phyloP scores from a whole-genome alignment of 2,329 filamentous ascomycete genomes.

The Thelonectria discophora region DNA sequence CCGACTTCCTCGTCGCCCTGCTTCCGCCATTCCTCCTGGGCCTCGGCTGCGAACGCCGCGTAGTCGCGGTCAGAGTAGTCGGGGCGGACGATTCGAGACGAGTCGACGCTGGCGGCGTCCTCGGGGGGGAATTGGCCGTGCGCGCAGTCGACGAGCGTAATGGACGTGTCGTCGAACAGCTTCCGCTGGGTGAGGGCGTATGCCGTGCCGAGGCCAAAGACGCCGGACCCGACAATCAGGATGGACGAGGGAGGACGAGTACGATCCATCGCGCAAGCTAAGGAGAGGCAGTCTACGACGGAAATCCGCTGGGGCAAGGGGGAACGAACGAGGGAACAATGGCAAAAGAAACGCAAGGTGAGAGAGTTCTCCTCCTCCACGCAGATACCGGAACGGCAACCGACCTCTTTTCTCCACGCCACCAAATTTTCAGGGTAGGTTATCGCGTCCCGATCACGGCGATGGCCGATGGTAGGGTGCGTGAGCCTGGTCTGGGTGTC shows the following conservation, averaged over 20 bases:
- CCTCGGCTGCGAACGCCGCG: slow-evolving; percentile 74
- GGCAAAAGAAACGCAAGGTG: slow-evolving; percentile 7
- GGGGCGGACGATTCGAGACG: slow-evolving; percentile 69
- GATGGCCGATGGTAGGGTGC: slow-evolving; percentile 28
- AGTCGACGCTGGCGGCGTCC: slow-evolving; percentile 69
- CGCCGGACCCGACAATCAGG: slow-evolving; percentile 74
- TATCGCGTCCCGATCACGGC: slow-evolving; percentile 41
- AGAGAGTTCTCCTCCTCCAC: not conserved
- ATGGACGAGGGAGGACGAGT: slow-evolving; percentile 57
- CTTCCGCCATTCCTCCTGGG: slow-evolving; percentile 75
- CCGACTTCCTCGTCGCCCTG: slow-evolving; percentile 64
- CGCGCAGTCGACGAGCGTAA: slow-evolving; percentile 69
- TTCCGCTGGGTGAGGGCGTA: slow-evolving; percentile 73
- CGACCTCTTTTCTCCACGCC: slow-evolving; percentile 17
- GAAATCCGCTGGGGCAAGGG: not conserved
- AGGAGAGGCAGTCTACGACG: slow-evolving; percentile 8
- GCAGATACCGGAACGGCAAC: slow-evolving; percentile 4
- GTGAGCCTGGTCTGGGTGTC: slow-evolving; percentile 24
- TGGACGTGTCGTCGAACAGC: slow-evolving; percentile 59
- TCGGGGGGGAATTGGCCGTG: slow-evolving; percentile 65
- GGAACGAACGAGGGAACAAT: slow-evolving; percentile 19
- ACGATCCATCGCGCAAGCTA: slow-evolving; percentile 41
- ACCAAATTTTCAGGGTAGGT: slow-evolving; percentile 30
- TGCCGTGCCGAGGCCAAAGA: slow-evolving; percentile 70
- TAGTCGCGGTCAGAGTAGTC: slow-evolving; percentile 88